phyloP scores from a whole-genome alignment of 202 grass and related monocot genomes.

The Dendrocalamus latiflorus region DNA sequence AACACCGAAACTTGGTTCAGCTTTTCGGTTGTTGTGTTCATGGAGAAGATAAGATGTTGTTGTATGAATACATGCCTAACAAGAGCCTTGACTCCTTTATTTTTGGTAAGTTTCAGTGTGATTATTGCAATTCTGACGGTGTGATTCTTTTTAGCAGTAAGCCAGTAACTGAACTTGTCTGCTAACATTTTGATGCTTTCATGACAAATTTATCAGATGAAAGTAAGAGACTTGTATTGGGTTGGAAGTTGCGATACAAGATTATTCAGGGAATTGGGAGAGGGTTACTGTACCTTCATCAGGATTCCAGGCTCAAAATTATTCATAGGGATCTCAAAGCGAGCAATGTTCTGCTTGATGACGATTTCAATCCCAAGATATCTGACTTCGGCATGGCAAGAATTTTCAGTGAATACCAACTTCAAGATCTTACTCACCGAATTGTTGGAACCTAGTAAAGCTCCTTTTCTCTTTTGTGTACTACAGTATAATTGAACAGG shows the following conservation, averaged over 20 bases:
- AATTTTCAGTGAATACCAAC: conserved; percentile 52
- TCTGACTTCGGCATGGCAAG: conserved; percentile 27
- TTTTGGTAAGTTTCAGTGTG: conserved; percentile 39
- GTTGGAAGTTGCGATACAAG: background rate
- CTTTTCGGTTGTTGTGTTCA: conserved; percentile 66
- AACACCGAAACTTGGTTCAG: conserved; percentile 62
- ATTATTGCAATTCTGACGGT: background rate
- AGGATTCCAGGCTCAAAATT: background rate
- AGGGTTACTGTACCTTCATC: conserved; percentile 15
- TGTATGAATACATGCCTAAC: conserved; percentile 79
- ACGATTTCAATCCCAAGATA: conserved; percentile 2
- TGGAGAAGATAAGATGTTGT: conserved; percentile 67
- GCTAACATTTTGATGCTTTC: background rate
- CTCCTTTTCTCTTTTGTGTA: background rate
- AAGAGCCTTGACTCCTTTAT: conserved; percentile 68
- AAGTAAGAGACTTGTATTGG: conserved; percentile 16
- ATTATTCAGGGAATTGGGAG: background rate
- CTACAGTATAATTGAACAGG: background rate
- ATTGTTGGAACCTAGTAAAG: conserved; percentile 63
- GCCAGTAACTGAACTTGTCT: conserved; percentile 5
- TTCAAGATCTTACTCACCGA: conserved; percentile 43
- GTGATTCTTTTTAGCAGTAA: background rate
- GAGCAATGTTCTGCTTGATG: conserved; percentile 12
- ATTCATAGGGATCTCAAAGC: conserved; percentile 40
- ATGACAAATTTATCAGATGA: conserved; percentile 32